phyloP scores from a whole-genome alignment of 164 flowering plant species.

The Buxus sempervirens region DNA sequence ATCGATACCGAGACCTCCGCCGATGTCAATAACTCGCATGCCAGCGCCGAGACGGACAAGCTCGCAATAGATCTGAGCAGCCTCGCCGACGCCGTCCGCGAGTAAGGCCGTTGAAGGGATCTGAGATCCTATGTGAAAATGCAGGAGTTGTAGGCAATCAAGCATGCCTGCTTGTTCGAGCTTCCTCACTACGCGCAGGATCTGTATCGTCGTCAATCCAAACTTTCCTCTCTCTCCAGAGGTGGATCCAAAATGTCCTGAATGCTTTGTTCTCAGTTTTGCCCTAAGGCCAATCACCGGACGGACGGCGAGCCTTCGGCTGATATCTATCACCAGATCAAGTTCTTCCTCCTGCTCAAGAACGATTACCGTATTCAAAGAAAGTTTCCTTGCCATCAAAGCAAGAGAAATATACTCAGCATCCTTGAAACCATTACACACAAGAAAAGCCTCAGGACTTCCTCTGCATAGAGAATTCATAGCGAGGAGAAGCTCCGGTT shows the following conservation, averaged over 20 bases:
- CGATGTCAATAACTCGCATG: constrained; percentile 82
- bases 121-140: constrained; percentile 97
- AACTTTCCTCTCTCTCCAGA: constrained; percentile 99
- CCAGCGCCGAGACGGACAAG: constrained; percentile 84
- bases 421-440: constrained; percentile 96
- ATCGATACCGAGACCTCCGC: constrained; percentile 96
- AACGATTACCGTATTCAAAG: constrained; percentile 75
- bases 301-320: constrained; percentile 51
- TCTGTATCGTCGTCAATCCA: constrained; percentile 75
- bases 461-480: constrained; percentile 93
- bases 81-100: constrained; percentile 83
- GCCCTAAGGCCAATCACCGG: constrained; percentile 91
- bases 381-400: constrained; percentile 60
- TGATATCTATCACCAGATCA: constrained; percentile 68
- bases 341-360: constrained; percentile 96
- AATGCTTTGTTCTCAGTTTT: constrained; percentile 86
- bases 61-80: constrained; percentile 89
- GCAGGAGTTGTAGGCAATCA: constrained; percentile 80
- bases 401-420: constrained; percentile 87
- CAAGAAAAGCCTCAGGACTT: constrained; percentile 61
- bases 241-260: constrained; percentile 97
- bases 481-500: constrained; percentile 92
- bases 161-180: constrained; percentile 67
- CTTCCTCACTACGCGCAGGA: constrained; percentile 66
- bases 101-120: constrained; percentile 77